Base-by-base conservation (phyloP, 2,329 filamentous ascomycete genomes). In the Aspergillus quadricinctus region DNA sequence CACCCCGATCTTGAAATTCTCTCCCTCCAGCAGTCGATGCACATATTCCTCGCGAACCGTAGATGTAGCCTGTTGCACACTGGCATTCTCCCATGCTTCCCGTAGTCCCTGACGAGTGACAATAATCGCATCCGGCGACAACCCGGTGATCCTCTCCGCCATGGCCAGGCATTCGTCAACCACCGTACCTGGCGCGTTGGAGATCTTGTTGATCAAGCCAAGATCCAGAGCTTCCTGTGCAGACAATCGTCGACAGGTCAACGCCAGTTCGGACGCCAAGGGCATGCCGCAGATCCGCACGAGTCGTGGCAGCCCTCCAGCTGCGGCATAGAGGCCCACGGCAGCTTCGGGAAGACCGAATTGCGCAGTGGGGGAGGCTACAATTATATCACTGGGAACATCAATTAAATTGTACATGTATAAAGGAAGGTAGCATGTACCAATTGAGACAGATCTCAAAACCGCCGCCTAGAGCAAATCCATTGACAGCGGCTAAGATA, bases 361-460 rank as follows among this genome's bases (percentile, higher is more conserved):
- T 41, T 74, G 75, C 0, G 88, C 87, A 4, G 68, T 66, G 3
- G 75, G 70, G 0, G 73, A 74, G 9, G 88, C 87, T 23, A 92
- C 72, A 1, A 90, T 80, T 59, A 92, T 75, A 74, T 93, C 89
- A 80, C 82, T 75, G 87, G 83, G 1, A 88, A 27, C 4, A 27
- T 27, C 25, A 27, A 5, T 27, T 5, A 6, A 6, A 27, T 5
- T 27, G 25, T 7, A 5, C 25, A 27, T 27, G 6, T 27, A 27
- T 3, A 27, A 27, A 27, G 25, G 4, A 27, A 3, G 25, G 25
- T 27, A 4, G 25, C 25, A 69, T 74, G 37, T 67, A 82, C 80
- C 88, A 90, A 89, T 97, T 97, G 82, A 97, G 88, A 56, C 92
- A 91, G 72, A 92, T 90, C 77, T 93, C 89, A 74, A 89, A 86